Percentiles rank a stretch among this genome's conserved stretches.
These are phyloP conservation scores for Retiboletus flavoniger DNA, from an alignment of 1,284 basidiomycete species.

Conservation along the genomic window DNA sequence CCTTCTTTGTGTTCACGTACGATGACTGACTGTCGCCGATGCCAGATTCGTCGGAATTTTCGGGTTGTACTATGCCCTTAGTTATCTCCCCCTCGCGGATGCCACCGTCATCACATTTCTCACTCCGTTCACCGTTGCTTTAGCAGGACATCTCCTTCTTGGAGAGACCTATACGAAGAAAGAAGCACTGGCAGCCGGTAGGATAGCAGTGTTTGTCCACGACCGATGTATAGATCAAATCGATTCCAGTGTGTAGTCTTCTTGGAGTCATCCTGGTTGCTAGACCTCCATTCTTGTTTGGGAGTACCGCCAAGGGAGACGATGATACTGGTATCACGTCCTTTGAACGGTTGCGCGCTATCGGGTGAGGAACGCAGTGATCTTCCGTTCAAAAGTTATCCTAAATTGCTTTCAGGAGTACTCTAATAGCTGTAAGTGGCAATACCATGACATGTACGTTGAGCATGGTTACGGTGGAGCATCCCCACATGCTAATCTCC, in stretches of 20 bases:
- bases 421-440: conserved; percentile 60
- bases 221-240: conserved; percentile 18
- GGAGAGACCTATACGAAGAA: conserved; percentile 59
- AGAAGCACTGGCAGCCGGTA: conserved; percentile 65
- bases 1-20: background rate
- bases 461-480: background rate
- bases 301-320: conserved; percentile 21
- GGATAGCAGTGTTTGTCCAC: conserved; percentile 24
- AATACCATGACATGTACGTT: conserved; percentile 47
- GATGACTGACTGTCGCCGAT: background rate
- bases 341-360: conserved; percentile 48
- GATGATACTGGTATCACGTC: conserved; percentile 32
- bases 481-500: background rate
- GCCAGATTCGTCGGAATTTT: conserved; percentile 61
- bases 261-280: conserved; percentile 65
- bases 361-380: conserved; percentile 40
- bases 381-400: background rate
- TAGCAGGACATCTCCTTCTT: conserved; percentile 69
- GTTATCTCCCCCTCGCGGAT: conserved; percentile 71
- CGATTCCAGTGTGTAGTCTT: conserved; percentile 47
- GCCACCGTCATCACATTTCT: conserved; percentile 78
- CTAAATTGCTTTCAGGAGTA: conserved; percentile 39
- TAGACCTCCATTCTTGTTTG: conserved; percentile 49
- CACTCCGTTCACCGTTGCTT: conserved; percentile 63
- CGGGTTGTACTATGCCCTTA: conserved; percentile 67